phyloP scores from a whole-genome alignment of 768 basidiomycete species.

The Hygrophoropsis aurantiaca region DNA sequence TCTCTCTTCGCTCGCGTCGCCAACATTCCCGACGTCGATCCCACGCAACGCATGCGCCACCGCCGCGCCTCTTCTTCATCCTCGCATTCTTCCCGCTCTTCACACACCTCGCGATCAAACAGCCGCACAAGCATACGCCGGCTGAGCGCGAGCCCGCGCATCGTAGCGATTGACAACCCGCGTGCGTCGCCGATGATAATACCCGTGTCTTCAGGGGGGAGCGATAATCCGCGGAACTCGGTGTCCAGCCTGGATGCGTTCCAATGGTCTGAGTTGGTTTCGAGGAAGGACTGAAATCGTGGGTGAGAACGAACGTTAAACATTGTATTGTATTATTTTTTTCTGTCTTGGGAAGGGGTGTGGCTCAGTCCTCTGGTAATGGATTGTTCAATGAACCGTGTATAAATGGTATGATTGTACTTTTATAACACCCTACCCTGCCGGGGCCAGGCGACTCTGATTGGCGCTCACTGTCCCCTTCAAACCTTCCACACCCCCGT shows the following conservation, averaged over 20 bases:
- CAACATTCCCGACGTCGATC: constrained; percentile 73
- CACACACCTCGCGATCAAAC: constrained; percentile 39
- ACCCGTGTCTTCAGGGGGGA: too few relatives aligned
- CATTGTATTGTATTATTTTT: too few relatives aligned
- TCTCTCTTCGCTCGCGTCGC: constrained; percentile 77
- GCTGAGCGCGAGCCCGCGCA: constrained; percentile 28
- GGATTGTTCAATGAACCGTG: too few relatives aligned
- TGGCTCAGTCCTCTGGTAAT: too few relatives aligned
- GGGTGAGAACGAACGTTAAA: too few relatives aligned
- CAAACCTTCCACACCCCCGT: too few relatives aligned
- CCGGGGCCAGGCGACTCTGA: too few relatives aligned
- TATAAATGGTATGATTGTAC: too few relatives aligned
- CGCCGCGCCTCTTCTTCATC: constrained; percentile 76
- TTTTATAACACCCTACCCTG: too few relatives aligned
- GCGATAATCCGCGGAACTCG: constrained; percentile 13
- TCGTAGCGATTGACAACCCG: constrained; percentile 20
- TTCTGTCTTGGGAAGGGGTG: too few relatives aligned
- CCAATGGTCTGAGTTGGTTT: constrained; percentile 32
- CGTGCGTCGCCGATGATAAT: neutral
- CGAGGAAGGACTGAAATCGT: constrained; percentile 18
- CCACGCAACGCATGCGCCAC: constrained; percentile 75
- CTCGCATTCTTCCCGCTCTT: constrained; percentile 49
- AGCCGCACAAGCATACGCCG: constrained; percentile 39
- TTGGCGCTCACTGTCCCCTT: too few relatives aligned
- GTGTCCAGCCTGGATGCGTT: constrained; percentile 31